Evolutionary conservation across 176 grass and related monocot genomes (phyloP).

Genomic region (Oryza glaberrima): DNA sequence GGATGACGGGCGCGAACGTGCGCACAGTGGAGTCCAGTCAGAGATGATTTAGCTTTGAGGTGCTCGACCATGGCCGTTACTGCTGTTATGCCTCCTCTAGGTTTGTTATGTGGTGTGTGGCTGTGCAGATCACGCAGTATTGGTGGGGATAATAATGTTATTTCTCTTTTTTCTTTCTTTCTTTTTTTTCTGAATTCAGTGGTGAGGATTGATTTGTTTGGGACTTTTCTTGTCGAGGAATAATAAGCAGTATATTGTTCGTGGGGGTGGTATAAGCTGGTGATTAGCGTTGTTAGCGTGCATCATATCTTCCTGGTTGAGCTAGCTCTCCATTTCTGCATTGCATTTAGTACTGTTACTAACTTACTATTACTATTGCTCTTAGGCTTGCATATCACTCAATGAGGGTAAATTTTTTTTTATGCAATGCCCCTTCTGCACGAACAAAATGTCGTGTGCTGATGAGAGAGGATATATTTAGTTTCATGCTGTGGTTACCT

Average conservation of each 20-base stretch:
- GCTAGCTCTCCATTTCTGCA: background rate
- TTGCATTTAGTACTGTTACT: background rate
- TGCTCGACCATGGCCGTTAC: slow-evolving; percentile 44
- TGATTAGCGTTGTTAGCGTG: slow-evolving; percentile 7
- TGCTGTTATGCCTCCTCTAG: slow-evolving; percentile 64
- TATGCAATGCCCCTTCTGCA: background rate
- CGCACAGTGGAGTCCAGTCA: slow-evolving; percentile 76
- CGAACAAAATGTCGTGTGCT: background rate
- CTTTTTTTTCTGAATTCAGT: slow-evolving; percentile 41
- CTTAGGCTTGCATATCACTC: background rate
- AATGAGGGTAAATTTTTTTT: background rate
- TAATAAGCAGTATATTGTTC: slow-evolving; percentile 67
- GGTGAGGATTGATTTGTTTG: slow-evolving; percentile 66
- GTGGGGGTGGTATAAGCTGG: slow-evolving; percentile 52
- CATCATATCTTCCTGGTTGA: background rate
- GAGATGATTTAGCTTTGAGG: slow-evolving; percentile 57
- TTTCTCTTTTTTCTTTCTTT: slow-evolving; percentile 13
- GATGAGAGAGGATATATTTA: background rate
- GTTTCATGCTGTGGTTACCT: background rate
- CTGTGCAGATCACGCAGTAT: slow-evolving; percentile 62
- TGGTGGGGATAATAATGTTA: slow-evolving; percentile 63
- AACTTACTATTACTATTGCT: background rate
- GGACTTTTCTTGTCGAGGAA: slow-evolving; percentile 55
- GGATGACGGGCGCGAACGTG: slow-evolving; percentile 76
- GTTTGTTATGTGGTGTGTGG: slow-evolving; percentile 59